Evolutionary conservation across 2,329 filamentous ascomycete species (phyloP).

Genomic region (Fusarium devonianum): DNA sequence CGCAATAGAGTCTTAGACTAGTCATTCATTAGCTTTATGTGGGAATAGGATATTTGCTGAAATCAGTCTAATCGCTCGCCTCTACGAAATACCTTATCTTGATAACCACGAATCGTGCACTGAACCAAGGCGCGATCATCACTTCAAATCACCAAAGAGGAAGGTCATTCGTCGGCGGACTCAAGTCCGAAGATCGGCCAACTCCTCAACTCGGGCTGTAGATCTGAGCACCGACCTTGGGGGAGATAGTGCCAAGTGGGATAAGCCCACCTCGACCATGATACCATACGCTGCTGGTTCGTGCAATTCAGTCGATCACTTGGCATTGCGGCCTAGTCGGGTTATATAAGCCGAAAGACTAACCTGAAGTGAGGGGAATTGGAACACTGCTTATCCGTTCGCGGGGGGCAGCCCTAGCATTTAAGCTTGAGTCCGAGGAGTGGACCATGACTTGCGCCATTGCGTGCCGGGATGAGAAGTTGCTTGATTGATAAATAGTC

Average conservation of each 20-base stretch:
- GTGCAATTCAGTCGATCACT: slow-evolving; percentile 5
- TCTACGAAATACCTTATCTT: no score
- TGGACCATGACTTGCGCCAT: no score
- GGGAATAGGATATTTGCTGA: no score
- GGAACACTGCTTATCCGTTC: not conserved
- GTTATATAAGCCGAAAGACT: not conserved
- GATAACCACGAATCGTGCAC: no score
- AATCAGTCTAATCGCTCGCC: no score
- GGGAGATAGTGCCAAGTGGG: not conserved
- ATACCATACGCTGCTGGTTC: slow-evolving; percentile 13
- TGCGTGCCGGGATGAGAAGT: not conserved
- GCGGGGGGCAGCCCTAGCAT: slow-evolving; percentile 1
- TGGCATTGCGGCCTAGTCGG: not conserved
- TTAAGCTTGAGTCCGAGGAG: no score
- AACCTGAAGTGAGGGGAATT: not conserved
- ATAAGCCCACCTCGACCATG: slow-evolving; percentile 5
- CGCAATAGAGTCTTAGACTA: no score
- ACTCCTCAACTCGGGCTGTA: not conserved
- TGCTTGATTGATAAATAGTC: slow-evolving; percentile 3
- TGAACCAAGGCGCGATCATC: no score
- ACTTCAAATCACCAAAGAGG: not conserved
- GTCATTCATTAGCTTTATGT: no score
- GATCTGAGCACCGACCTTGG: slow-evolving; percentile 4
- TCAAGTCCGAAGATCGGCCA: not conserved
- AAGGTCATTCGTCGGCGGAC: not conserved